phyloP scores from a whole-genome alignment of 139 green algal genomes.

The Zygnema cylindricum region DNA sequence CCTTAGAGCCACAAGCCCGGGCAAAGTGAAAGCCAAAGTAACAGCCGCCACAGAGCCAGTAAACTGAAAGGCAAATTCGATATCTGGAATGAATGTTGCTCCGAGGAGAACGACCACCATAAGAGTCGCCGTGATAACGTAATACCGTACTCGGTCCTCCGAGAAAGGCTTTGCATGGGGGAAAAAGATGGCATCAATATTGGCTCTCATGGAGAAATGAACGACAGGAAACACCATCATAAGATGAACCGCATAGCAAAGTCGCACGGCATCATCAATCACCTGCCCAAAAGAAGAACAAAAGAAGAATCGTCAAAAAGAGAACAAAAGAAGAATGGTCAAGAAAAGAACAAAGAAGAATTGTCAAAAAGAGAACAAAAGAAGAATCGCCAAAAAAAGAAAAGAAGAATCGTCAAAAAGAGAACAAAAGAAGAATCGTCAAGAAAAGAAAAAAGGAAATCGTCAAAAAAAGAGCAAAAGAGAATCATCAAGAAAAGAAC shows the following conservation, averaged over 20 bases:
- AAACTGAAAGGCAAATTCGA: background rate
- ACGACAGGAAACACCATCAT: slow-evolving; percentile 42
- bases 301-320: too few relatives aligned
- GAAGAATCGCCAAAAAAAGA: background rate
- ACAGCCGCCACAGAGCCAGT: background rate
- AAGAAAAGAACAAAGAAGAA: background rate
- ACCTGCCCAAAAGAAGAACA: background rate
- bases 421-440: too few relatives aligned
- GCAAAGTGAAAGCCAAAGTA: background rate
- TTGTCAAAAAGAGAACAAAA: too few relatives aligned
- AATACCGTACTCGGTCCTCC: background rate
- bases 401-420: background rate
- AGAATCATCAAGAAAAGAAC: too few relatives aligned
- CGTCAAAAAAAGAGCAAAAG: too few relatives aligned
- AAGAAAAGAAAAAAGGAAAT: too few relatives aligned
- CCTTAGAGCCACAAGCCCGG: background rate
- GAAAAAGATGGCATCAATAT: slow-evolving; percentile 36
- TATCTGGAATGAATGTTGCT: background rate
- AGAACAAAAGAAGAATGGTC: too few relatives aligned
- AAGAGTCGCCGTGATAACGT: background rate
- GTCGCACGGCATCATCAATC: slow-evolving; percentile 38
- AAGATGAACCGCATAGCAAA: slow-evolving; percentile 33
- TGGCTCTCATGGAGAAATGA: slow-evolving; percentile 39
- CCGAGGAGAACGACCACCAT: background rate
- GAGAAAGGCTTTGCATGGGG: background rate